Conservation (phyloP, 2,329 filamentous ascomycete genomes). For the Celoporthe dispersa region DNA sequence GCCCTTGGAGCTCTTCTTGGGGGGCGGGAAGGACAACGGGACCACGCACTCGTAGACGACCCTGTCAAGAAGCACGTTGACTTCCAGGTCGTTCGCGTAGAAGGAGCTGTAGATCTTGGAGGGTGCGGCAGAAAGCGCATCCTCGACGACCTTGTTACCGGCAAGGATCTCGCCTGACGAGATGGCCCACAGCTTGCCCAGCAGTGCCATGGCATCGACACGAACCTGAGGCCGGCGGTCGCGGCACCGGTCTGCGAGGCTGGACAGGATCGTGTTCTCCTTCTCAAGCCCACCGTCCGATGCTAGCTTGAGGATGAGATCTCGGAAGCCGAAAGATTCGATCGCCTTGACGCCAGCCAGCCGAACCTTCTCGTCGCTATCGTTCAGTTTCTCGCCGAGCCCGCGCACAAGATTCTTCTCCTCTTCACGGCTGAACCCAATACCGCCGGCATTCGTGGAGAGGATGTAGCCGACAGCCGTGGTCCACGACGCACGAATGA, state of each 20-base stretch:
- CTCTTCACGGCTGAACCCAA: constrained; percentile 83
- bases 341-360: constrained; percentile 87
- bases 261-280: constrained; percentile 76
- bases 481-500: constrained; percentile 86
- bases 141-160: constrained; percentile 75
- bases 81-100: constrained; percentile 86
- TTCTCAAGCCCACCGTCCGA: constrained; percentile 75
- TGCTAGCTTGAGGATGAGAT: constrained; percentile 82
- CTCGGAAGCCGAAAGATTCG: constrained; percentile 76
- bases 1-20: constrained; percentile 67
- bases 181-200: constrained; percentile 92
- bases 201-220: constrained; percentile 81
- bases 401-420: constrained; percentile 75
- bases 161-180: constrained; percentile 84
- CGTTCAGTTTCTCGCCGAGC: constrained; percentile 79
- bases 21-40: constrained; percentile 82
- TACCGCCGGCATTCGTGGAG: constrained; percentile 87
- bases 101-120: constrained; percentile 84
- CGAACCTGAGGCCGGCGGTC: constrained; percentile 84
- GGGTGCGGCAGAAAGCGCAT: constrained; percentile 80
- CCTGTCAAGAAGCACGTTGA: constrained; percentile 82
- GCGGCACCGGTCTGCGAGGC: constrained; percentile 84
- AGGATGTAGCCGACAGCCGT: constrained; percentile 84
- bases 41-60: constrained; percentile 86
- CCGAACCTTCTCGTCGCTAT: constrained; percentile 89